These are phyloP conservation scores for Eucalyptus coolabah DNA, from an alignment of 345 rosid genomes.

Conservation along the genomic window DNA sequence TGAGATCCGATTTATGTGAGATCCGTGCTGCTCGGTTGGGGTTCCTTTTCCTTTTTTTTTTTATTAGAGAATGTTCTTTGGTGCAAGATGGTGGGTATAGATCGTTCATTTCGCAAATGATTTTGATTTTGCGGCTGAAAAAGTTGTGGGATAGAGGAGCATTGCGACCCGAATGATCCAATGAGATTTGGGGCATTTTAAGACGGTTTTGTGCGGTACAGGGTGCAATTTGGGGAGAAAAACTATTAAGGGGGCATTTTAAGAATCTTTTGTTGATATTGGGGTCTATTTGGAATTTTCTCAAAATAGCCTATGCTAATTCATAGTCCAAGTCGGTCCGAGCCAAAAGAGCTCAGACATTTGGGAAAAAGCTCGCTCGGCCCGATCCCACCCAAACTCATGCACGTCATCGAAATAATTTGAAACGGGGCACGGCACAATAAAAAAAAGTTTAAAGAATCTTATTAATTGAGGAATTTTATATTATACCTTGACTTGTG, in stretches of 20 bases:
- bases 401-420: background rate
- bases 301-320: background rate
- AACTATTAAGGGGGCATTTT: background rate
- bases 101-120: background rate
- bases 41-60: background rate
- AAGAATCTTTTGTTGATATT: background rate
- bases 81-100: background rate
- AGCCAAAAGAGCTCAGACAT: background rate
- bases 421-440: rapidly evolving
- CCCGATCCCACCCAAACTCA: background rate
- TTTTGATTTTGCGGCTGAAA: background rate
- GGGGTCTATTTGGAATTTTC: background rate
- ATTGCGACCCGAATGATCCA: background rate
- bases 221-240: background rate
- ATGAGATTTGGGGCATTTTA: background rate
- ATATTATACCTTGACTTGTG: background rate
- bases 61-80: background rate
- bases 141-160: background rate
- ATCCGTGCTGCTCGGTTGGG: background rate
- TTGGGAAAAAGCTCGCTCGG: background rate
- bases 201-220: background rate
- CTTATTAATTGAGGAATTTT: background rate
- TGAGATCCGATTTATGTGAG: background rate
- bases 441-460: no score
- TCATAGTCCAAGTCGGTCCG: no score